phyloP scores from a whole-genome alignment of 495 filamentous ascomycete species.

The Penicillium roqueforti region DNA sequence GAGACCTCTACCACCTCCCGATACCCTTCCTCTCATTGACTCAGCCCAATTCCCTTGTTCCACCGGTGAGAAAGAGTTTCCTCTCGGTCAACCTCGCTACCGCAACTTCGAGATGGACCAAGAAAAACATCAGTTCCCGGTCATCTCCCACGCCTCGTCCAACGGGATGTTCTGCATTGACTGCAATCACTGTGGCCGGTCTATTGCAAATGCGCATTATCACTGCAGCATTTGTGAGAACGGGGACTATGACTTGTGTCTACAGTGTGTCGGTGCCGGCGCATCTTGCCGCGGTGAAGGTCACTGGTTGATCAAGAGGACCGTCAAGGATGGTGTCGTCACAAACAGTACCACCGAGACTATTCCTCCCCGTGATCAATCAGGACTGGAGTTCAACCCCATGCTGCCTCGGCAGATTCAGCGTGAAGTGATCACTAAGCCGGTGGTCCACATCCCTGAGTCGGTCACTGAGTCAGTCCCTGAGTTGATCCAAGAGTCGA shows the following conservation, averaged over 20 bases:
- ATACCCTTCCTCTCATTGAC: background rate
- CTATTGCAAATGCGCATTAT: slow-evolving; percentile 78
- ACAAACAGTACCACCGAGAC: slow-evolving; percentile 80
- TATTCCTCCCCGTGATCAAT: slow-evolving; percentile 54
- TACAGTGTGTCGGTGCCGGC: slow-evolving; percentile 68
- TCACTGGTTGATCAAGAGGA: slow-evolving; percentile 94
- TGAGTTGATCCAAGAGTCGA: slow-evolving; percentile 15
- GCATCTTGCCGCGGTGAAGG: slow-evolving; percentile 67
- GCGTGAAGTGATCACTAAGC: slow-evolving; percentile 15
- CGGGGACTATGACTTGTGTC: slow-evolving; percentile 94
- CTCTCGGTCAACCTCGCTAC: slow-evolving; percentile 21
- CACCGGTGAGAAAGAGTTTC: background rate
- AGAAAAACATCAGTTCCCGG: slow-evolving; percentile 25
- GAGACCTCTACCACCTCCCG: slow-evolving; percentile 24
- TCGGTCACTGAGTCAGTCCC: slow-evolving; percentile 12
- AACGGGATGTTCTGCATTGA: slow-evolving; percentile 61
- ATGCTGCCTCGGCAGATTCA: slow-evolving; percentile 5
- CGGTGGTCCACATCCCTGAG: slow-evolving; percentile 20
- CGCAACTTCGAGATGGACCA: slow-evolving; percentile 31
- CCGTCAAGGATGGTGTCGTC: slow-evolving; percentile 70
- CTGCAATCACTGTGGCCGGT: slow-evolving; percentile 83
- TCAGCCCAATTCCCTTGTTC: background rate
- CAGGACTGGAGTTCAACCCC: slow-evolving; percentile 9
- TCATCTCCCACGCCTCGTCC: slow-evolving; percentile 31
- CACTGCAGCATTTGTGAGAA: slow-evolving; percentile 91